phyloP scores from a whole-genome alignment of 352 stramenopile species.

The Phytophthora ramorum region DNA sequence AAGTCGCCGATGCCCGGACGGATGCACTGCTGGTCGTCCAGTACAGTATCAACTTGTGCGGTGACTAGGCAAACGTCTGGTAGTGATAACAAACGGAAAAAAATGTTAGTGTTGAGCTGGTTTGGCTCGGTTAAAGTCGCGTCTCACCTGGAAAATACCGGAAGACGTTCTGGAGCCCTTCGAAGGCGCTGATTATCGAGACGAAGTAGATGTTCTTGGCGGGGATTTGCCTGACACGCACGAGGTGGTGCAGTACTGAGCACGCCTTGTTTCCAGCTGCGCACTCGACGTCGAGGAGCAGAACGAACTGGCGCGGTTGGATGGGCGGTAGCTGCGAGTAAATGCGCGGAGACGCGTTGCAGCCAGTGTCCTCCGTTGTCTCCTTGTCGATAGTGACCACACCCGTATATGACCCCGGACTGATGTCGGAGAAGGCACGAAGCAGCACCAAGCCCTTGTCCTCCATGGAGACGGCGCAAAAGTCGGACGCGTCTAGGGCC shows the following conservation, averaged over 20 bases:
- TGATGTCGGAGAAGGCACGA: slow-evolving; percentile 34
- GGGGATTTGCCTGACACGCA: slow-evolving; percentile 25
- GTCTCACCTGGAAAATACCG: slow-evolving; percentile 47
- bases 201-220: slow-evolving; percentile 56
- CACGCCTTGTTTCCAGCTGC: slow-evolving; percentile 42
- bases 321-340: slow-evolving; percentile 34
- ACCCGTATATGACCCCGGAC: slow-evolving; percentile 13
- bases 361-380: not conserved
- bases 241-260: slow-evolving; percentile 43
- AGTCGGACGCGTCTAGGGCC: slow-evolving; percentile 23
- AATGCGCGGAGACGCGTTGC: slow-evolving; percentile 3
- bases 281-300: slow-evolving; percentile 52
- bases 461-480: slow-evolving; percentile 35
- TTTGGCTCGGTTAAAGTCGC: not conserved
- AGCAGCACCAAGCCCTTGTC: slow-evolving; percentile 23
- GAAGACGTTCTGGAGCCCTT: slow-evolving; percentile 47
- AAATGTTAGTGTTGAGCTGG: not conserved
- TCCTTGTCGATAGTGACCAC: slow-evolving; percentile 14
- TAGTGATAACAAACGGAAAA: not conserved
- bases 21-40: slow-evolving; percentile 47
- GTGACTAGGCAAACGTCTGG: slow-evolving; percentile 51
- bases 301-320: slow-evolving; percentile 21
- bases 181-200: slow-evolving; percentile 46
- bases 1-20: slow-evolving; percentile 49
- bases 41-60: slow-evolving; percentile 48